These are phyloP conservation scores for Chlorella sp. DNA, from an alignment of 139 green algal genomes.

Conservation along the genomic window DNA sequence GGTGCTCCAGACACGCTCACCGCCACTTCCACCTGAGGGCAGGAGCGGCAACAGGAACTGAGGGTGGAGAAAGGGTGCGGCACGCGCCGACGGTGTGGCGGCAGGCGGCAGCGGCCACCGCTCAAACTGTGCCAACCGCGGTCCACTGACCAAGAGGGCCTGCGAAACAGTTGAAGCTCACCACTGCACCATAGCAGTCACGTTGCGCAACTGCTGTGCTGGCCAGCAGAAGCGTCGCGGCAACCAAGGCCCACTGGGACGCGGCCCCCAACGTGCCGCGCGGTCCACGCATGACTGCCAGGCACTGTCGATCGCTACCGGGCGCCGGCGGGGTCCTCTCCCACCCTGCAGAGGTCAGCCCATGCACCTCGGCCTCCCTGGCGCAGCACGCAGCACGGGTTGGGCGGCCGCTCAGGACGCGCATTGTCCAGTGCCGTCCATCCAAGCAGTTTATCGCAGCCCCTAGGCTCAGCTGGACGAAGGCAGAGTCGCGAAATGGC, in stretches of 20 bases:
- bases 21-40: conserved; percentile 3
- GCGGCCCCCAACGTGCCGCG: too few species aligned
- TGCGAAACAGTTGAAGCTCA: background rate
- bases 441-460: too few species aligned
- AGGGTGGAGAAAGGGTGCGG: background rate
- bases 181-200: conserved; percentile 37
- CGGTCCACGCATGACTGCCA: too few species aligned
- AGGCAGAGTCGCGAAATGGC: background rate
- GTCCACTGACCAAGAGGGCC: background rate
- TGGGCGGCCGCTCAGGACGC: too few species aligned
- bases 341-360: too few species aligned
- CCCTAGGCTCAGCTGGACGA: too few species aligned
- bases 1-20: background rate
- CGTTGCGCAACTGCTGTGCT: background rate
- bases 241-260: background rate
- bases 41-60: background rate
- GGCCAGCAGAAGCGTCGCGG: background rate
- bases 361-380: too few species aligned
- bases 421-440: too few species aligned
- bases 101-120: too few species aligned
- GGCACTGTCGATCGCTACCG: too few species aligned
- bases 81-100: background rate
- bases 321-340: too few species aligned
- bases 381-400: too few species aligned
- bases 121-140: background rate